Conservation (phyloP, 2,329 filamentous ascomycete species). For the Penicillium occitanis region DNA sequence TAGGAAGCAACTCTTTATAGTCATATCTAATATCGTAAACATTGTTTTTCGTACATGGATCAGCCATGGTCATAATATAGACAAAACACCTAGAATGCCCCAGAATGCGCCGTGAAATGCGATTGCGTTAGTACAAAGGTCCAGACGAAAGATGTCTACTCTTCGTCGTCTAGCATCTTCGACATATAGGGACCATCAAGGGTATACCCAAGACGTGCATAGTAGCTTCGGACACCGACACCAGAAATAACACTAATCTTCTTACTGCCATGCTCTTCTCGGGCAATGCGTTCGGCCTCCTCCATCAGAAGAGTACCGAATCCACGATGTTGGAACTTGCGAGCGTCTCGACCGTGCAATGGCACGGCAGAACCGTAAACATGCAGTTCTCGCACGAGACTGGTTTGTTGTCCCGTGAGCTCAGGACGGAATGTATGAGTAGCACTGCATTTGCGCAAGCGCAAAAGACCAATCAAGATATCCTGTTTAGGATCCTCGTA, state of each 20-base stretch:
- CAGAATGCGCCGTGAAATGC: slow-evolving; percentile 18
- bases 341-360: slow-evolving; percentile 88
- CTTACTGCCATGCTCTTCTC: slow-evolving; percentile 86
- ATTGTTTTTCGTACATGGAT: slow-evolving; percentile 5
- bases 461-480: slow-evolving; percentile 86
- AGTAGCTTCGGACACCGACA: slow-evolving; percentile 93
- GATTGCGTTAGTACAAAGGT: not conserved
- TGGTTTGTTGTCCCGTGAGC: slow-evolving; percentile 80
- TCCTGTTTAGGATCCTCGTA: slow-evolving; percentile 99
- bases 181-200: slow-evolving; percentile 84
- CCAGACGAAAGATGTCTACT: slow-evolving; percentile 3
- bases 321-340: slow-evolving; percentile 97
- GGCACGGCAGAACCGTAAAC: slow-evolving; percentile 98
- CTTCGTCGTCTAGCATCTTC: slow-evolving; percentile 46
- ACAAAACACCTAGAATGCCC: slow-evolving; percentile 10
- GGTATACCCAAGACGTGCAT: slow-evolving; percentile 87
- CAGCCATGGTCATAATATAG: not conserved
- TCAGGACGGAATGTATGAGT: slow-evolving; percentile 92
- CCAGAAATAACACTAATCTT: slow-evolving; percentile 99
- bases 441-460: slow-evolving; percentile 83
- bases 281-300: slow-evolving; percentile 91
- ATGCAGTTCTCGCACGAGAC: slow-evolving; percentile 89
- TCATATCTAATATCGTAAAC: slow-evolving; percentile 1
- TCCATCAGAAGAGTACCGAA: slow-evolving; percentile 97
- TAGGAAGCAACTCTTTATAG: not conserved